Evolutionary conservation across 2,329 filamentous ascomycete species (phyloP).

Genomic region (Pochonia chlamydosporia): DNA sequence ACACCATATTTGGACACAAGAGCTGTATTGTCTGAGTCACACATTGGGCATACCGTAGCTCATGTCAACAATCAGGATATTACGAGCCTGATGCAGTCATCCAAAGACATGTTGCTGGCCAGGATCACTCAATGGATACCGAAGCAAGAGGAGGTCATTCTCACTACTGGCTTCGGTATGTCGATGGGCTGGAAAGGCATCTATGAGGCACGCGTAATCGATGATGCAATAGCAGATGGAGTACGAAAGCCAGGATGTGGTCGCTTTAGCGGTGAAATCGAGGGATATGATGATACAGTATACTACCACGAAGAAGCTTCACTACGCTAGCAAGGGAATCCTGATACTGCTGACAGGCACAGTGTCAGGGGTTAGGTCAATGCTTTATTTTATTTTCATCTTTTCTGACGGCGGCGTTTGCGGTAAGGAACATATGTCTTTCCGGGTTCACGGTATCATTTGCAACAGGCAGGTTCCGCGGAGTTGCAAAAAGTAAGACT

Average conservation of each 20-base stretch:
- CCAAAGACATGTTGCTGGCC: slow-evolving; percentile 28
- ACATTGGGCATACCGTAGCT: not conserved
- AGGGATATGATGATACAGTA: slow-evolving; percentile 10
- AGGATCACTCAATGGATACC: slow-evolving; percentile 25
- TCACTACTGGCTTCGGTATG: slow-evolving; percentile 28
- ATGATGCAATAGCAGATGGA: slow-evolving; percentile 30
- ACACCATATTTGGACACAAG: slow-evolving; percentile 28
- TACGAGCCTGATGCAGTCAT: slow-evolving; percentile 27
- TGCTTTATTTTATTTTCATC: too few relatives aligned
- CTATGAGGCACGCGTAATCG: slow-evolving; percentile 25
- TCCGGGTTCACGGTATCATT: too few relatives aligned
- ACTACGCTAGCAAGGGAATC: too few relatives aligned
- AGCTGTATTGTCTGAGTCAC: slow-evolving; percentile 21
- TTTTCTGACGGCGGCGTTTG: too few relatives aligned
- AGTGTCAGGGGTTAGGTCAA: too few relatives aligned
- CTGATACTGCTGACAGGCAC: too few relatives aligned
- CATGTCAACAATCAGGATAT: slow-evolving; percentile 13
- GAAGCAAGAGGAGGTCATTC: slow-evolving; percentile 20
- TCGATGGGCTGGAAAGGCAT: slow-evolving; percentile 29
- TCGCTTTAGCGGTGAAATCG: slow-evolving; percentile 33
- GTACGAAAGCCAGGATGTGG: slow-evolving; percentile 28
- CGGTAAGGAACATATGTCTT: too few relatives aligned
- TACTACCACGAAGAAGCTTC: not conserved
- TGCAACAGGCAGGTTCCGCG: too few relatives aligned
- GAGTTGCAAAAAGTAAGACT: too few relatives aligned